phyloP scores from a whole-genome alignment of 768 basidiomycete genomes.

The Pulveroboletus sp. region DNA sequence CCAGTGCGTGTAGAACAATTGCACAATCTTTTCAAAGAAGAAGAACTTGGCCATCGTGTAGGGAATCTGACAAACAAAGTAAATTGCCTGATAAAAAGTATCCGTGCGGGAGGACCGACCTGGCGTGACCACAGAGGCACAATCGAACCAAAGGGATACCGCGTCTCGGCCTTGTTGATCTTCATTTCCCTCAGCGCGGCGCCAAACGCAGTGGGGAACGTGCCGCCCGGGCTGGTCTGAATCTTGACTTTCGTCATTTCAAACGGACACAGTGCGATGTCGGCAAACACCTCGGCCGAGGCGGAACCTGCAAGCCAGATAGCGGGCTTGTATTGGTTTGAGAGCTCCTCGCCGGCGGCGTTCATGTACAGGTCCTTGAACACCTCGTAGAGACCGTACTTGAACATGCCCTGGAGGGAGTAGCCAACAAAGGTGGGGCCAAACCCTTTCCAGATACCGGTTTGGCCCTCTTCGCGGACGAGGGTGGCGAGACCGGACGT shows the following conservation, averaged over 20 bases:
- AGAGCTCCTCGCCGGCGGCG: constrained; percentile 78
- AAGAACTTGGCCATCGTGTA: constrained; percentile 99
- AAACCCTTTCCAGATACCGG: constrained; percentile 92
- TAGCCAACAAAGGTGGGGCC: constrained; percentile 93
- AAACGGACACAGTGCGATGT: constrained; percentile 92
- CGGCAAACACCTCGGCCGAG: constrained; percentile 94
- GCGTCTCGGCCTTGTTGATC: constrained; percentile 63
- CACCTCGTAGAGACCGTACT: constrained; percentile 95
- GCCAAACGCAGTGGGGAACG: constrained; percentile 75
- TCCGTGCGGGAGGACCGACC: neutral
- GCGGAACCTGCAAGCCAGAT: constrained; percentile 96
- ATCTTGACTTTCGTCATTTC: constrained; percentile 95
- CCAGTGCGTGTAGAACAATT: constrained; percentile 85
- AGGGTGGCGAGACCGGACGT: constrained; percentile 59
- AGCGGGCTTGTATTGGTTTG: constrained; percentile 77
- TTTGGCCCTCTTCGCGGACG: constrained; percentile 76
- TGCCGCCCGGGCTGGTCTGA: constrained; percentile 71
- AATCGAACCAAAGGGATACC: constrained; percentile 83
- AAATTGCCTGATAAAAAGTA: neutral
- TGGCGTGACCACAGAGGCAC: constrained; percentile 85
- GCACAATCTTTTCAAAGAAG: constrained; percentile 89
- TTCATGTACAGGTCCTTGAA: constrained; percentile 96
- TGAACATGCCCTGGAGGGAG: constrained; percentile 96
- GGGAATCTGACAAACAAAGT: constrained; percentile 36
- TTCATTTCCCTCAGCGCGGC: constrained; percentile 72